A percentile compares a stretch with the other conserved stretches of the same genome.
Conservation (phyloP, 495 filamentous ascomycete genomes). For the Pseudotulostoma volvatum region DNA sequence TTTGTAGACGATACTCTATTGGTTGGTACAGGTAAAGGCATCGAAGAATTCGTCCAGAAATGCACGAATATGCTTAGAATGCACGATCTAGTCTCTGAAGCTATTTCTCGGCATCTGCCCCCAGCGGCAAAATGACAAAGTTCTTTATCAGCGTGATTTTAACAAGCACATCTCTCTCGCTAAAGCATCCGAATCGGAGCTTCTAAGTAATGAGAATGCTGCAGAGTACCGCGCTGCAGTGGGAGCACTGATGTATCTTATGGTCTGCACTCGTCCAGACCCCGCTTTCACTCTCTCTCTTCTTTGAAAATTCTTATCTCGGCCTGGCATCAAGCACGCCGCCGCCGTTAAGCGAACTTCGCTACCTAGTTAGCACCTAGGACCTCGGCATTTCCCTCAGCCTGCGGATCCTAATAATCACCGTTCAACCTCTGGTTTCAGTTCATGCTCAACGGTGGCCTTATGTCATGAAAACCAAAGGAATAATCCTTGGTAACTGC, state of each 20-base stretch:
- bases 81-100: neutral
- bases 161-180: neutral
- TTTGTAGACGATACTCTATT: neutral
- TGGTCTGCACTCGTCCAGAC: neutral
- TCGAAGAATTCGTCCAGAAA: neutral
- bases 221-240: neutral
- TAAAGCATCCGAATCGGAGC: neutral
- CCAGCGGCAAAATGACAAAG: neutral
- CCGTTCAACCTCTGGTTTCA: slow-evolving; percentile 1
- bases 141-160: neutral
- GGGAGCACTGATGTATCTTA: neutral
- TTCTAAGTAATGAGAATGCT: neutral
- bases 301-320: neutral
- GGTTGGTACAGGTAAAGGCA: neutral
- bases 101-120: neutral
- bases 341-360: neutral
- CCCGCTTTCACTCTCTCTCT: neutral
- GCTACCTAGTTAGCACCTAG: neutral
- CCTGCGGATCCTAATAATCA: neutral
- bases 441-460: neutral
- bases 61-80: neutral
- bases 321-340: neutral
- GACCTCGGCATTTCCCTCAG: neutral
- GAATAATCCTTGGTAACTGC: slow-evolving; percentile 1
- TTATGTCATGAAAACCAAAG: neutral